Base-by-base conservation (phyloP, 208 protist species). In the Novymonas esmeraldas region DNA sequence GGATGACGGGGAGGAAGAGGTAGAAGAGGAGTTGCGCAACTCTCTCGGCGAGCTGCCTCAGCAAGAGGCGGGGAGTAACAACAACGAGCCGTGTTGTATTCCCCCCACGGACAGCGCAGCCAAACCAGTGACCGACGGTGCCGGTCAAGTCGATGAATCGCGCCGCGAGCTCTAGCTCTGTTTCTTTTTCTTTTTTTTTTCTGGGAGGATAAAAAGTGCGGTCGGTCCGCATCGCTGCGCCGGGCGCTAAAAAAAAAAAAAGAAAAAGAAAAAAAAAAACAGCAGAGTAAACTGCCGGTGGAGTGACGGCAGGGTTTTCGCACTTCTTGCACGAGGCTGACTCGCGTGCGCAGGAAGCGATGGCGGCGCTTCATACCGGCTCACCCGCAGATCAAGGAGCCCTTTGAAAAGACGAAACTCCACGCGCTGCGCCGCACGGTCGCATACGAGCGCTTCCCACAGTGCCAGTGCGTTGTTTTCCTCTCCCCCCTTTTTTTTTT, bases 131-230 rank as follows among this genome's bases (percentile, higher is more conserved):
- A 29, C 16, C 29, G 58, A 31, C 52, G 13, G 26, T 3, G 13
- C 6, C 31, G 10, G 26, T n/a, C n/a, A 62, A 51, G 13, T 29
- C 7, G 3, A 49, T 60, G 11, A 56, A n/a, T 24, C 31, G 9
- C 51, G 39, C 22, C 38, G 31, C 6, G 31, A 49, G 13, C 6
- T 36, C 3, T 67, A 10, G 39, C 34, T 48, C 48, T 58, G 59
- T 64, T 69, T 68, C 64, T 46, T 55, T 57, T 22, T 64, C 20
- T 9, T 34, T 68, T 0, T 31, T 31, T 33, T 41, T 56, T n/a
- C n/a, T n/a, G n/a, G n/a, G n/a, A n/a, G n/a, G 36, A 36, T 52
- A 29, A 55, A 28, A 48, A 54, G 4, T 34, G 22, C 41, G n/a
- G n/a, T n/a, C n/a, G n/a, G n/a, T n/a, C n/a, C n/a, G n/a, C n/a